Percentiles rank a stretch among this genome's conserved stretches.
These are phyloP conservation scores for Boletales sp. DNA, from an alignment of 768 basidiomycete species.

Conservation along the genomic window DNA sequence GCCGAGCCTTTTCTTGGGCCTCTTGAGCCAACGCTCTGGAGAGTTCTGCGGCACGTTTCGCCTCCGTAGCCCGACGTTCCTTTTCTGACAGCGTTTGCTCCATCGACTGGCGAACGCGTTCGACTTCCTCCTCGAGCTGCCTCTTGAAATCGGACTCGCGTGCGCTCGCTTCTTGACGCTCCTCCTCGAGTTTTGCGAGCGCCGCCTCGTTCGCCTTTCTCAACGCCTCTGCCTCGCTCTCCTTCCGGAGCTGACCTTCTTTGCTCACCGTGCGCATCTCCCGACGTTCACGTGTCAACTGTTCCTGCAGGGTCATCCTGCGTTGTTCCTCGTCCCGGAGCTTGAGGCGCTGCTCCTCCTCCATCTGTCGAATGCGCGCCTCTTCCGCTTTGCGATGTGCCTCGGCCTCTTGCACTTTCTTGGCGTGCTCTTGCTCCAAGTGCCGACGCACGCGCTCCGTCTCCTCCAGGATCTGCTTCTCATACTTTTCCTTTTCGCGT, in stretches of 20 bases:
- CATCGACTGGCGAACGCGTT: slow-evolving; percentile 21
- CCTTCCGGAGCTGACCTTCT: slow-evolving; percentile 15
- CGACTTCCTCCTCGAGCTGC: slow-evolving; percentile 27
- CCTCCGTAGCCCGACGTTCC: slow-evolving; percentile 22
- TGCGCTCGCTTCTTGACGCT: slow-evolving; percentile 20
- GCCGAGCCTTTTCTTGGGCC: slow-evolving; percentile 28
- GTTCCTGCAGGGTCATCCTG: slow-evolving; percentile 21
- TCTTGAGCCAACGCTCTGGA: slow-evolving; percentile 22
- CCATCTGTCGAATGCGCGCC: slow-evolving; percentile 21
- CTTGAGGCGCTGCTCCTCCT: slow-evolving; percentile 26
- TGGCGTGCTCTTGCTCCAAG: slow-evolving; percentile 23
- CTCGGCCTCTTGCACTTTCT: slow-evolving; percentile 22
- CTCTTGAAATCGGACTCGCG: slow-evolving; percentile 23
- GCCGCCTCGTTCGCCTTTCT: slow-evolving; percentile 18
- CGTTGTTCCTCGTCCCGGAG: slow-evolving; percentile 29
- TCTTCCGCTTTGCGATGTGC: slow-evolving; percentile 21
- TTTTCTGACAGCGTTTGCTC: slow-evolving; percentile 18
- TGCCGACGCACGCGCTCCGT: slow-evolving; percentile 22
- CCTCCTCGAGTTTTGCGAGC: slow-evolving; percentile 22
- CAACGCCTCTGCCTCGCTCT: slow-evolving; percentile 20
- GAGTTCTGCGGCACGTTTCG: slow-evolving; percentile 28
- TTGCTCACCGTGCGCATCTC: slow-evolving; percentile 12
- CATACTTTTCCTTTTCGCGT: slow-evolving; percentile 23
- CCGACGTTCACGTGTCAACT: slow-evolving; percentile 22
- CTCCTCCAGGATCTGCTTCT: slow-evolving; percentile 24